phyloP scores from a whole-genome alignment of 1,284 basidiomycete species.

The Dichomitus squalens region DNA sequence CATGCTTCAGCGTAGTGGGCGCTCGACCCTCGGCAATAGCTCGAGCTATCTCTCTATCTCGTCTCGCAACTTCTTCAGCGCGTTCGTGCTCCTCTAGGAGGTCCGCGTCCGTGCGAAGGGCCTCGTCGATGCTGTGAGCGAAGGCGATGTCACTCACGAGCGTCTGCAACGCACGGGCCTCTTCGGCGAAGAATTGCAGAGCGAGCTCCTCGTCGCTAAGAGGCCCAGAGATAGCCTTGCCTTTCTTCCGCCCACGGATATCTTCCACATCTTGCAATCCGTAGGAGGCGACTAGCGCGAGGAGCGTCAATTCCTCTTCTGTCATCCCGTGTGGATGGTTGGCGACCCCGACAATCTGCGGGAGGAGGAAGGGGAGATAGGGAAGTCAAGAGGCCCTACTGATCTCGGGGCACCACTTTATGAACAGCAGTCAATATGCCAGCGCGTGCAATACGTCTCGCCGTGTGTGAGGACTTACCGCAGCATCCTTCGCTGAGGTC shows the following conservation, averaged over 20 bases:
- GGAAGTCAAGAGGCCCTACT: background rate
- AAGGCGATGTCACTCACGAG: constrained; percentile 38
- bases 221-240: constrained; percentile 37
- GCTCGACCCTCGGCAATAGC: constrained; percentile 33
- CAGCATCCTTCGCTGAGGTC: background rate
- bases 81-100: constrained; percentile 30
- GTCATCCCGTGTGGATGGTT: too few relatives aligned
- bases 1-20: constrained; percentile 23
- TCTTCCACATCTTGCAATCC: constrained; percentile 43
- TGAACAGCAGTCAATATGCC: background rate
- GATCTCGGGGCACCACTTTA: background rate
- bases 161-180: constrained; percentile 37
- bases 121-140: constrained; percentile 41
- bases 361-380: background rate
- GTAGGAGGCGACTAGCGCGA: constrained; percentile 30
- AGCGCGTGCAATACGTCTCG: background rate
- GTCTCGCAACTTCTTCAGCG: constrained; percentile 34
- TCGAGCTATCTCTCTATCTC: constrained; percentile 39
- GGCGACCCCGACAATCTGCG: background rate
- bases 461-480: background rate
- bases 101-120: constrained; percentile 30
- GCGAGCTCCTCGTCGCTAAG: constrained; percentile 53
- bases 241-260: constrained; percentile 38
- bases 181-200: constrained; percentile 44
- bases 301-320: constrained; percentile 5